Conservation (phyloP, 129 eudicot species). For the Pittosporum tobira region DNA sequence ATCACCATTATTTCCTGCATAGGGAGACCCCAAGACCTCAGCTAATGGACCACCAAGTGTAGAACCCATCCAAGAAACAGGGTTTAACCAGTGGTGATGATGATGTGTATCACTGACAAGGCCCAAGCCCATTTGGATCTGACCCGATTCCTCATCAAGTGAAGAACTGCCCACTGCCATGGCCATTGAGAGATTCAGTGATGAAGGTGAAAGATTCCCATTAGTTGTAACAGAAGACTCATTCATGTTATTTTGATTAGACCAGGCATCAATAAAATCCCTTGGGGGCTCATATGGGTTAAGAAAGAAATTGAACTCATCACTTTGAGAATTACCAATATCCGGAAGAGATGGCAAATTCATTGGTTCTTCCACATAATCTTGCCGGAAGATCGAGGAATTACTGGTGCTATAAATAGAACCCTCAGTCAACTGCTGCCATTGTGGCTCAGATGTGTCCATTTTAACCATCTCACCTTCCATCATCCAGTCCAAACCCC, state of each 20-base stretch:
- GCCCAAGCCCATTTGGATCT: neutral
- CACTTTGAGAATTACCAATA: slow-evolving; percentile 10
- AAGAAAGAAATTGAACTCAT: slow-evolving; percentile 10
- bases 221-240: slow-evolving; percentile 11
- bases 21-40: slow-evolving; percentile 40
- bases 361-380: slow-evolving; percentile 22
- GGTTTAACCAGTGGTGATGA: slow-evolving; percentile 18
- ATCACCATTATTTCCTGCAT: slow-evolving; percentile 13
- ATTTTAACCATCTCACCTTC: slow-evolving; percentile 20
- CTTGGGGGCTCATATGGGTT: slow-evolving; percentile 15
- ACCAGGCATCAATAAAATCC: slow-evolving; percentile 44
- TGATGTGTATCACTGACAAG: neutral
- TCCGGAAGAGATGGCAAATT: slow-evolving; percentile 20
- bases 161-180: slow-evolving; percentile 22
- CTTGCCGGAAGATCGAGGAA: slow-evolving; percentile 21
- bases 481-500: slow-evolving; percentile 34
- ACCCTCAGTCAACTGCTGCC: slow-evolving; percentile 25
- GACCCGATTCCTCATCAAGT: slow-evolving; percentile 17
- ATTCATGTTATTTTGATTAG: slow-evolving; percentile 15
- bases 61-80: slow-evolving; percentile 31
- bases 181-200: slow-evolving; percentile 35
- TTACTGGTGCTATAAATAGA: slow-evolving; percentile 16
- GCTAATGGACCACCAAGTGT: slow-evolving; percentile 53
- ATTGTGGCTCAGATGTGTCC: slow-evolving; percentile 28
- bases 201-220: slow-evolving; percentile 22